Conservation (phyloP, 1,284 basidiomycete genomes). For the Tetrapyrgos nigripes region DNA sequence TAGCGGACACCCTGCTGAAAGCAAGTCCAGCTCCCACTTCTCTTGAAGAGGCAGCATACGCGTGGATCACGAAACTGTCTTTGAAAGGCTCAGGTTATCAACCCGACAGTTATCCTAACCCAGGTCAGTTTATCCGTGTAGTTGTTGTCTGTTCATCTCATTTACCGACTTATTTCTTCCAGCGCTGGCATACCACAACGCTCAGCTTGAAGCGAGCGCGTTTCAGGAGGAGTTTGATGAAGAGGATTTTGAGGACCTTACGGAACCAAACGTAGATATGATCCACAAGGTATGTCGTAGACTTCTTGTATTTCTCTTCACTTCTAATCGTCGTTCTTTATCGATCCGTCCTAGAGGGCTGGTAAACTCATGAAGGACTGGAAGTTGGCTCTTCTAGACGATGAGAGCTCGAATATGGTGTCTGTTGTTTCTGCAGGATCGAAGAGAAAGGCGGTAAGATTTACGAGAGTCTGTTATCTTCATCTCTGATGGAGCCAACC, state of each 20-base stretch:
- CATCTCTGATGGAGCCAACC: neutral
- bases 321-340: neutral
- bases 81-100: constrained; percentile 84
- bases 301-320: constrained; percentile 4
- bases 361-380: constrained; percentile 79
- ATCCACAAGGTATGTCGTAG: constrained; percentile 71
- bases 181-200: constrained; percentile 88
- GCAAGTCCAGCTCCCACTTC: constrained; percentile 4
- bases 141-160: constrained; percentile 4
- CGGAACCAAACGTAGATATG: constrained; percentile 77
- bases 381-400: constrained; percentile 72
- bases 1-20: neutral
- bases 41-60: constrained; percentile 70
- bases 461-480: constrained; percentile 10
- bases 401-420: constrained; percentile 62
- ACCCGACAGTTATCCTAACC: constrained; percentile 93
- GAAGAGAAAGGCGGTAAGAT: constrained; percentile 75
- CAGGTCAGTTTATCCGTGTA: constrained; percentile 58
- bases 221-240: constrained; percentile 89
- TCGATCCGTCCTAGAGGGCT: constrained; percentile 61
- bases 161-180: neutral
- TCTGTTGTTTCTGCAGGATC: constrained; percentile 53
- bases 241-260: constrained; percentile 79
- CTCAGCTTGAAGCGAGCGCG: constrained; percentile 89
- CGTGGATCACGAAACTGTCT: constrained; percentile 81